Evolutionary conservation across 371 early-diverging fungal genomes (phyloP), one percentile per base, ranked within the genome.

Genomic region (Rhizopus delemar): DNA sequence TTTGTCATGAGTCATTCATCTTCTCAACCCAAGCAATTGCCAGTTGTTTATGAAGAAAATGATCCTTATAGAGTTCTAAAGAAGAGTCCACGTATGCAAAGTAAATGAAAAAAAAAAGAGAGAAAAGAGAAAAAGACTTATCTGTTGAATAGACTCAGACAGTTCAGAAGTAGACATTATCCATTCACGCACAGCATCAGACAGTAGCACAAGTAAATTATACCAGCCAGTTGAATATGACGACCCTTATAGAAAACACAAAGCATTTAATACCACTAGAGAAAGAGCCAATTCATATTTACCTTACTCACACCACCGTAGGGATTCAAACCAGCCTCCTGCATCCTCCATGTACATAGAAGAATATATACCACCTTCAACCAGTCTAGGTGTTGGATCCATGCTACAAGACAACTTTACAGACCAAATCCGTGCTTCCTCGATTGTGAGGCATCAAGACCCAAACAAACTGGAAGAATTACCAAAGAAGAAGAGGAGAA

Each of bases 201-300:
- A 77, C 34, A 73, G 77, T 52, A 77, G 77, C n/a, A 77, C 73
- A 7, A 71, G 63, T 51, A 41, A 64, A 65, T 52, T 70, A 28
- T 59, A 70, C 8, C 52, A 64, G 1, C 51, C 56, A 36, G 35
- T 35, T 38, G 49, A 50, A 7, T 53, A 69, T 39, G 71, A 73
- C 28, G 77, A 77, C 55, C 77, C 77, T 15, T 77, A 77, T 51
- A 68, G 66, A n/a, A 56, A 55, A 28, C 51, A 53, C n/a, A 46
- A 49, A 29, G 22, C 5, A 57, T 55, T 29, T 33, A 62, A 50
- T 41, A 43, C 41, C 53, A 46, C 46, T 33, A 35, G 33, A 51
- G 48, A 66, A 1, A 53, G 77, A 63, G 70, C 75, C 51, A 78
- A 78, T 54, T 75, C 78, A 0, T 78, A 78, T 60, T 52, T 78